Evolutionary conservation across 2,329 filamentous ascomycete genomes (phyloP), one percentile per base, ranked within the genome.

Genomic region (Fusarium domesticum): DNA sequence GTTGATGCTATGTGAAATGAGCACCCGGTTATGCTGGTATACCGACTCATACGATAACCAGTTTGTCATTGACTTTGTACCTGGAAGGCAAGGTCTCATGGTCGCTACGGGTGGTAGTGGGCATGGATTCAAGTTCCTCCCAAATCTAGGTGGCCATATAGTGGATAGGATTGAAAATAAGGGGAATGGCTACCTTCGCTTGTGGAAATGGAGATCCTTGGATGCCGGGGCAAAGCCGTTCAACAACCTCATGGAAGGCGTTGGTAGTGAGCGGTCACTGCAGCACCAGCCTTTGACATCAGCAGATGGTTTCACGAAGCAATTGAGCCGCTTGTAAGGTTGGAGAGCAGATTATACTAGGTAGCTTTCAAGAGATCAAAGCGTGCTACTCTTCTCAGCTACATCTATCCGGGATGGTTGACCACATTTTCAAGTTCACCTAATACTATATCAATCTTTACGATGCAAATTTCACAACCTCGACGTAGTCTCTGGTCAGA

Each of bases 41-140:
- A 62, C 60, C 6, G 60, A 64, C 35, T 58, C 61, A 1, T 61
- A 56, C 5, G 61, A 64, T 36, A 60, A 63, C 37, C 60, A 64
- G 51, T 63, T 53, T 20, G 46, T 64, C 6, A 52, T 64, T 12
- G 61, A 64, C 17, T 19, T 60, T 48, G 17, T 70, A 70, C 42
- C 70, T 77, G 8, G 81, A 74, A 62, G 80, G 74, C 72, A 83
- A 15, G 71, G 73, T 0, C 56, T 84, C 1, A 76, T 82, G 56
- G 70, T 83, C 0, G 80, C 78, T 4, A 83, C 80, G 0, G 81
- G 78, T 0, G 81, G 81, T 0, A 39, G 37, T 17, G 37, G 37
- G 4, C 37, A 39, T 6, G 37, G 20, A 2, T 39, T 39, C 63
- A 83, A 82, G 55, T 83, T 79, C 50, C 56, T 81, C 39, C 80